These are phyloP conservation scores for Boletus barrowsii DNA, from an alignment of 768 basidiomycete species.

Conservation along the genomic window DNA sequence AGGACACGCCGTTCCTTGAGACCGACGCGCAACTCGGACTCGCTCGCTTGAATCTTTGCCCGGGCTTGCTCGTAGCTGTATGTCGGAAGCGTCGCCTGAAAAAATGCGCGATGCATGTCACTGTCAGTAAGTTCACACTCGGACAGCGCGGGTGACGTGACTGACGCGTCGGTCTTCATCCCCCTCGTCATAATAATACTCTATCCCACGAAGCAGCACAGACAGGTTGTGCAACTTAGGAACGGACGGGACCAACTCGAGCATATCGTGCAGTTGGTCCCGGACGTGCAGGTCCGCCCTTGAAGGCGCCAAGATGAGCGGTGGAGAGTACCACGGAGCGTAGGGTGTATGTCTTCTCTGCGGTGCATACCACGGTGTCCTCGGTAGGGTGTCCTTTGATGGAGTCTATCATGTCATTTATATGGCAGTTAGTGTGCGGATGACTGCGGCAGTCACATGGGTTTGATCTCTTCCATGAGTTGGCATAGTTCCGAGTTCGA, in stretches of 20 bases:
- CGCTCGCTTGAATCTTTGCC: constrained; percentile 76
- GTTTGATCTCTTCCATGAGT: constrained; percentile 49
- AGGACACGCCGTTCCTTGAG: constrained; percentile 71
- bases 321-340: constrained; percentile 90
- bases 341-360: constrained; percentile 73
- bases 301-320: constrained; percentile 61
- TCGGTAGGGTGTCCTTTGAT: constrained; percentile 83
- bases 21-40: constrained; percentile 63
- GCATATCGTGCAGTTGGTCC: constrained; percentile 76
- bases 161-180: constrained; percentile 41
- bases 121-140: too few species aligned
- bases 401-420: constrained; percentile 42
- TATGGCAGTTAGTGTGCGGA: not conserved
- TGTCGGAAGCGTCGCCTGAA: constrained; percentile 41
- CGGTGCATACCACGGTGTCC: constrained; percentile 88
- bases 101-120: not conserved
- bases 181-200: constrained; percentile 72
- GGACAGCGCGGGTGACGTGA: not conserved
- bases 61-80: constrained; percentile 55
- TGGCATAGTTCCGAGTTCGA: constrained; percentile 64
- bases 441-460: constrained; percentile 17
- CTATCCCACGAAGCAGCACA: constrained; percentile 55
- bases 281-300: constrained; percentile 56
- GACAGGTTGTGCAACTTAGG: constrained; percentile 72
- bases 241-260: constrained; percentile 78